A percentile compares a stretch with the other conserved stretches of the same genome.
Conservation (phyloP, 148 eudicot genomes). For the Rhododendron williamsianum region DNA sequence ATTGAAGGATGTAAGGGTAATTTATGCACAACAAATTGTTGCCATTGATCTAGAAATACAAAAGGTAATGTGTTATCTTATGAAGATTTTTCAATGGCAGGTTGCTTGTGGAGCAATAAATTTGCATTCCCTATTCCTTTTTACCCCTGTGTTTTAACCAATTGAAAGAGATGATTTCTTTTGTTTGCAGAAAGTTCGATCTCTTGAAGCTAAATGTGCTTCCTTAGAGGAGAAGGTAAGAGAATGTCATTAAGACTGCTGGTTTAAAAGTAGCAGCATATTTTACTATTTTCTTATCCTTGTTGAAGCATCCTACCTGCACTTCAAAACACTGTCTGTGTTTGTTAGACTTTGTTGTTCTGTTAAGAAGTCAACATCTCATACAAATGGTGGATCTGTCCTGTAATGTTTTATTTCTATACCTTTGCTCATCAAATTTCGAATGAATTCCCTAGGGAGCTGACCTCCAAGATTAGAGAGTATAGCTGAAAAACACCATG, state of each 20-base stretch:
- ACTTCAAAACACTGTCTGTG: neutral
- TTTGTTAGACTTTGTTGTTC: neutral
- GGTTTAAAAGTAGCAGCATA: neutral
- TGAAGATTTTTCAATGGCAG: neutral
- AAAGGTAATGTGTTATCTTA: constrained; percentile 41
- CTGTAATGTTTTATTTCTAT: neutral
- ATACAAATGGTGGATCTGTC: neutral
- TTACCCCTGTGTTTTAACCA: neutral
- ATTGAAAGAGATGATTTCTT: neutral
- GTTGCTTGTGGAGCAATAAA: neutral
- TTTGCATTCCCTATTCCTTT: neutral
- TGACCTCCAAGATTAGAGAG: neutral
- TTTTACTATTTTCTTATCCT: neutral
- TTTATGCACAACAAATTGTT: constrained; percentile 71
- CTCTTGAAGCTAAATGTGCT: constrained; percentile 69
- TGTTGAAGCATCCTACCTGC: neutral
- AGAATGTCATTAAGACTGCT: neutral
- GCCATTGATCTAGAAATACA: constrained; percentile 63
- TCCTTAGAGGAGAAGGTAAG: constrained; percentile 66
- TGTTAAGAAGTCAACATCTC: neutral
- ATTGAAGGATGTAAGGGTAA: constrained; percentile 69
- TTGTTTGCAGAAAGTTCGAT: constrained; percentile 54
- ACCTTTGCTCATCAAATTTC: neutral
- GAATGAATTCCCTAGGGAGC: neutral
- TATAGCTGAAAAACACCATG: neutral